A percentile compares a stretch with the other conserved stretches of the same genome.
These are phyloP conservation scores for Trichoderma gracile DNA, from an alignment of 2,329 filamentous ascomycete genomes.

Conservation along the genomic window DNA sequence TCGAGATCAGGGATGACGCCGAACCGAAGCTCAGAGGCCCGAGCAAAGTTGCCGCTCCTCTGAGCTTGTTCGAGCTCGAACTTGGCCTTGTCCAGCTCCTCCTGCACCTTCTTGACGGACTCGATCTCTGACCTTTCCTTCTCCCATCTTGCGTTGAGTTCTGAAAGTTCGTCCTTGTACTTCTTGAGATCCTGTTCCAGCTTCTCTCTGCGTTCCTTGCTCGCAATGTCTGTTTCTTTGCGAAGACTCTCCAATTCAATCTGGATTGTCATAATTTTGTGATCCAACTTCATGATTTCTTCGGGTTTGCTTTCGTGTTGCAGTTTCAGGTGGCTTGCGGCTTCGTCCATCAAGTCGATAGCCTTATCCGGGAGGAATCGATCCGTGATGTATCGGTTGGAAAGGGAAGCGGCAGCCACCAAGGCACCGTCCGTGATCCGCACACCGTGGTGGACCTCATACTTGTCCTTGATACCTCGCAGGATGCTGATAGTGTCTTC, in stretches of 20 bases:
- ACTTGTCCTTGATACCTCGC: conserved; percentile 94
- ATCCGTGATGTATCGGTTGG: conserved; percentile 95
- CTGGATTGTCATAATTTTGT: conserved; percentile 95
- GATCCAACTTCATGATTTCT: conserved; percentile 86
- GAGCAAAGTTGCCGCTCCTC: conserved; percentile 82
- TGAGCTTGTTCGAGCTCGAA: conserved; percentile 87
- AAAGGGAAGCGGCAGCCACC: conserved; percentile 87
- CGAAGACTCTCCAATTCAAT: conserved; percentile 93
- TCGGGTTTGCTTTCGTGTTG: conserved; percentile 98
- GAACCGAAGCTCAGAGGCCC: conserved; percentile 88
- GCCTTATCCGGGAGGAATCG: conserved; percentile 96
- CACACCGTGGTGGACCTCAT: conserved; percentile 96
- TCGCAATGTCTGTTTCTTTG: conserved; percentile 90
- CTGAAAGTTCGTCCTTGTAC: conserved; percentile 74
- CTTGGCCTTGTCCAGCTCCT: conserved; percentile 81
- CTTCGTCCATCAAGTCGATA: conserved; percentile 95
- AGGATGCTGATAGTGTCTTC: conserved; percentile 94
- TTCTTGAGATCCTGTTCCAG: conserved; percentile 74
- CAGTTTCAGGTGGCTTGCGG: conserved; percentile 82
- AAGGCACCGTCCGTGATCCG: conserved; percentile 89
- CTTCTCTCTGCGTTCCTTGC: conserved; percentile 82
- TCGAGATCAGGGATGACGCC: conserved; percentile 82
- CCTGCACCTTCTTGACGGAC: conserved; percentile 81
- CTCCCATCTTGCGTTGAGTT: conserved; percentile 82
- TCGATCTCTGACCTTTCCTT: conserved; percentile 85